Percentiles rank a stretch among this genome's conserved stretches.
Conservation (phyloP, 371 early-diverging fungal genomes). For the Mortierella polycephala region DNA sequence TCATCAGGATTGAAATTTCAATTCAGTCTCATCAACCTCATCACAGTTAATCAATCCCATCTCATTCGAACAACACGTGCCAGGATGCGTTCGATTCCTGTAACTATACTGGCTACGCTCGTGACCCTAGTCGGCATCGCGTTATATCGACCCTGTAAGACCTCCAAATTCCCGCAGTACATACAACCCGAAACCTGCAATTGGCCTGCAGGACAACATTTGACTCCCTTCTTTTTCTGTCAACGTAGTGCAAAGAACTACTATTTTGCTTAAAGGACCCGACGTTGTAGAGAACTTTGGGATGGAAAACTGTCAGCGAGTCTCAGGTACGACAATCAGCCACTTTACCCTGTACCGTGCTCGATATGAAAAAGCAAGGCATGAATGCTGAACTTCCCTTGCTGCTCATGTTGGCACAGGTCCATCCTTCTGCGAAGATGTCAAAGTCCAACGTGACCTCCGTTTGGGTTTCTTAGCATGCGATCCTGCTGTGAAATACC, state of each 20-base stretch:
- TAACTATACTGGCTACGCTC: constrained; percentile 1
- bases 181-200: neutral
- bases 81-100: neutral
- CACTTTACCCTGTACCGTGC: neutral
- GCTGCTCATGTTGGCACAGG: neutral
- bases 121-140: constrained; percentile 12
- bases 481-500: neutral
- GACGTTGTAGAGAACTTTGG: constrained; percentile 42
- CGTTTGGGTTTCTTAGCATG: neutral
- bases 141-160: constrained; percentile 12
- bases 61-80: neutral
- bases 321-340: neutral
- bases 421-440: constrained; percentile 3
- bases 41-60: too few relatives aligned
- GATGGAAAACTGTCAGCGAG: constrained; percentile 34
- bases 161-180: neutral
- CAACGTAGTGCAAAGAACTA: constrained; percentile 37
- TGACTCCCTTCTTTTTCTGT: neutral
- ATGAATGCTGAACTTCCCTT: neutral
- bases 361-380: too few relatives aligned
- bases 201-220: neutral
- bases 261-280: constrained; percentile 30
- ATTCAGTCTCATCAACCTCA: too few relatives aligned
- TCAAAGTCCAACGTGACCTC: neutral
- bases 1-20: too few relatives aligned